A percentile compares a stretch with the other conserved stretches of the same genome.
These are phyloP conservation scores for Eimeria nieschulzi DNA, from an alignment of 169 alveolate species.

Conservation along the genomic window DNA sequence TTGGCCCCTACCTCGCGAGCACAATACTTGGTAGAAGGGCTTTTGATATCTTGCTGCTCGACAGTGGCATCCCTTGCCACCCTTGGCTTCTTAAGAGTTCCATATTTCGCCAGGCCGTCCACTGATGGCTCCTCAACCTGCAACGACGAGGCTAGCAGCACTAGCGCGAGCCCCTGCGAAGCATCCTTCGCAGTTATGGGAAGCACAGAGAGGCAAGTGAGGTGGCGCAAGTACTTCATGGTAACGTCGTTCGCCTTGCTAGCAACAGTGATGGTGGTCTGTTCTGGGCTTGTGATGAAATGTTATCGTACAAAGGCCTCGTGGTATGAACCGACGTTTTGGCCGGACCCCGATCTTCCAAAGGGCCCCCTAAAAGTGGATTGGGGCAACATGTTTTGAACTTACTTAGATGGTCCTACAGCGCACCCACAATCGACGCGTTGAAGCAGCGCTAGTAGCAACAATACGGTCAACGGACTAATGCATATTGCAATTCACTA, in stretches of 20 bases:
- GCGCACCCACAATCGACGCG: no score
- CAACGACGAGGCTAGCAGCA: not conserved
- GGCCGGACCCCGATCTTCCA: constrained; percentile 46
- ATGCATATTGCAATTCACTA: no score
- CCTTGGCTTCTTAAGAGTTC: not conserved
- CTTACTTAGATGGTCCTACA: no score
- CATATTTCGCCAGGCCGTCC: not conserved
- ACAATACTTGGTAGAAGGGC: constrained; percentile 42
- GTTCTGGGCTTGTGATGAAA: constrained; percentile 64
- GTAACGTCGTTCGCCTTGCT: constrained; percentile 31
- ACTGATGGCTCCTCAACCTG: not conserved
- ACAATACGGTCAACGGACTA: no score
- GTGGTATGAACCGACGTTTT: constrained; percentile 43
- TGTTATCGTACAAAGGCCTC: constrained; percentile 40
- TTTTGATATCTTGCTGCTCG: constrained; percentile 30
- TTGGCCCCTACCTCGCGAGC: constrained; percentile 62
- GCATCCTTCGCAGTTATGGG: not conserved
- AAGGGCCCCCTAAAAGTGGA: constrained; percentile 44
- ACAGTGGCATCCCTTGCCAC: constrained; percentile 47
- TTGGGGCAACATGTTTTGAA: constrained; percentile 59
- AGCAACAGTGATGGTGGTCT: constrained; percentile 16
- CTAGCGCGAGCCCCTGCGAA: not conserved
- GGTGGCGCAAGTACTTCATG: constrained; percentile 20
- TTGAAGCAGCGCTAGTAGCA: no score
- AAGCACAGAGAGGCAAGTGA: not conserved